Base-by-base conservation (phyloP, 2,329 filamentous ascomycete genomes). In the Cladosporium sphaerospermum region DNA sequence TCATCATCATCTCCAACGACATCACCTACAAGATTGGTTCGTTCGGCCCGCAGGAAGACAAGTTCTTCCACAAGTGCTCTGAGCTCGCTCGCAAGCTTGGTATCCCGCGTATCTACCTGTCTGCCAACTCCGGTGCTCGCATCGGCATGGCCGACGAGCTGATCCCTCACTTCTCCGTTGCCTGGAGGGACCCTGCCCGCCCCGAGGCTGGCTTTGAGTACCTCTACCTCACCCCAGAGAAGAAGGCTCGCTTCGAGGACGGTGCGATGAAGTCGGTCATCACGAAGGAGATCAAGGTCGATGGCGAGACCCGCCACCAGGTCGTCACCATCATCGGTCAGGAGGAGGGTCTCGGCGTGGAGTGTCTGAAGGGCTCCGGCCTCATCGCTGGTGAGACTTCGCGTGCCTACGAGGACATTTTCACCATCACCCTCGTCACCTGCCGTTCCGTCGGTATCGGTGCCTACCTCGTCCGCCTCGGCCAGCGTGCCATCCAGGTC, bases 21-120 rank as follows among this genome's bases (percentile, higher is more conserved):
- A 99, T 99, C 71, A 99, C 93, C 14, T 97, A 89, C 81, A 95
- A 95, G 80, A 99, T 97, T 70, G 93, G 93, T 67, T 96, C 89
- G 2, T 99, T 99, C 70, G 93, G 93, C 49, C 93, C 93, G 39
- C 85, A 86, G 74, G 93, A 99, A 76, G 93, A 99, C 73, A 86
- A 88, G 64, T 99, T 96, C 83, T 99, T 99, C 84, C 81, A 95
- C 80, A 96, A 97, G 80, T 99, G 93, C 77, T 97, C 93, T 9
- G 91, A 99, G 73, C 80, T 96, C 61, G 93, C 93, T 57, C 85
- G 91, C 64, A 92, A 89, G 78, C 79, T 96, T 57, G 93, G 93
- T 37, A 96, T 99, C 65, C 93, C 93, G 19, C 88, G 93, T 63
- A 92, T 99, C 69, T 99, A 99, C 75, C 79, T 99, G 55, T 99